Evolutionary conservation across 148 eudicot species (phyloP).

Genomic region (Beta vulgaris): DNA sequence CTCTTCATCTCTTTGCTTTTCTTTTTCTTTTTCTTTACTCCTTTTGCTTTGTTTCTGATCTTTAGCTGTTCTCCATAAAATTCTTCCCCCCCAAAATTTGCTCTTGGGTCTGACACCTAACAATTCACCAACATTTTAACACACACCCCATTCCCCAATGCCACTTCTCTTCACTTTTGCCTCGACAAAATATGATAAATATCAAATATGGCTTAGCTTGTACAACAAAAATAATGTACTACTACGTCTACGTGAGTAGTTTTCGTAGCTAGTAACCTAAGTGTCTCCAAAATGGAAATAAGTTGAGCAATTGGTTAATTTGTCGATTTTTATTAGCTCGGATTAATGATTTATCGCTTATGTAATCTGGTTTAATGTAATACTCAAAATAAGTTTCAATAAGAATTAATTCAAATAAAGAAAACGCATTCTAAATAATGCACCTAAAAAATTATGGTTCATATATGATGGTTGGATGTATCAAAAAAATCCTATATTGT

Average conservation of each 20-base stretch:
- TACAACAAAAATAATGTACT: background rate
- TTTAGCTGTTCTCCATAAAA: slow-evolving; percentile 40
- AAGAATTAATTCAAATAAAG: too few species aligned
- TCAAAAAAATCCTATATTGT: too few species aligned
- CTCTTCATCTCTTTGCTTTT: background rate
- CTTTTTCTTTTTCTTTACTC: background rate
- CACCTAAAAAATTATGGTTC: too few species aligned
- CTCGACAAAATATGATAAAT: background rate
- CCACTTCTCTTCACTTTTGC: background rate
- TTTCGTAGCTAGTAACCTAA: too few species aligned
- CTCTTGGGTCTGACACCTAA: slow-evolving; percentile 20
- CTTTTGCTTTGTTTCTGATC: background rate
- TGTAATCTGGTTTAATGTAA: too few species aligned
- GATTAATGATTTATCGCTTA: too few species aligned
- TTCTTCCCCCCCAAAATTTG: slow-evolving; percentile 20
- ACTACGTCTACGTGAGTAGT: background rate
- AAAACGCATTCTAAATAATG: too few species aligned
- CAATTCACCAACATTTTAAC: slow-evolving; percentile 11
- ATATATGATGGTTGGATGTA: too few species aligned
- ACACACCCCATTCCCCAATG: slow-evolving; percentile 6
- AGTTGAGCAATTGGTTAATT: too few species aligned
- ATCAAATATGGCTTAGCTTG: background rate
- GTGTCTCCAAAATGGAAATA: too few species aligned
- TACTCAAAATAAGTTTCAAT: too few species aligned
- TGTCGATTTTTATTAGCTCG: too few species aligned